A percentile compares a stretch with the other conserved stretches of the same genome.
These are phyloP conservation scores for Paramecium sexaurelia DNA, from an alignment of 73 alveolate genomes.

Conservation along the genomic window DNA sequence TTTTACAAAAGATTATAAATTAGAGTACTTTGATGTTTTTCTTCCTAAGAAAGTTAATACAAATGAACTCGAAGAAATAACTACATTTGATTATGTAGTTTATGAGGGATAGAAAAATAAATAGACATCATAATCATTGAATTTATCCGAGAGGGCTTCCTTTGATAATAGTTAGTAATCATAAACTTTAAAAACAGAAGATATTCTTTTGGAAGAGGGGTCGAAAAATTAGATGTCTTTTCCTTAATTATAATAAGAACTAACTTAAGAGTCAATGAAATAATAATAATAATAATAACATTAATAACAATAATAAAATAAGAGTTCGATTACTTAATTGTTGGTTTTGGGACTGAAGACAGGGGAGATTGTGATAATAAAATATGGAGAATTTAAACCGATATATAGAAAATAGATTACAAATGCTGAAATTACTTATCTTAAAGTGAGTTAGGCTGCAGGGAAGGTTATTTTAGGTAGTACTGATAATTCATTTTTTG, in stretches of 20 bases:
- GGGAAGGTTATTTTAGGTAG: constrained; percentile 34
- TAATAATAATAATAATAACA: constrained; percentile 8
- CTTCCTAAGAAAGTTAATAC: constrained; percentile 32
- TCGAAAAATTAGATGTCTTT: background rate
- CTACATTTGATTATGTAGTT: constrained; percentile 26
- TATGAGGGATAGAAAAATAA: background rate
- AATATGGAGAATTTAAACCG: constrained; percentile 53
- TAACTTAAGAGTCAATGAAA: constrained; percentile 39
- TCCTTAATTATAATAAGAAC: background rate
- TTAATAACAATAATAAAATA: background rate
- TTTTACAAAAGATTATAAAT: constrained; percentile 20
- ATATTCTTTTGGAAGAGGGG: background rate
- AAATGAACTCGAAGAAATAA: constrained; percentile 25
- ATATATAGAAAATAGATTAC: constrained; percentile 43
- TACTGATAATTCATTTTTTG: constrained; percentile 13
- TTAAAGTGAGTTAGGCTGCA: constrained; percentile 43
- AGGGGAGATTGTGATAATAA: constrained; percentile 56
- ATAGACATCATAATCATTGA: background rate
- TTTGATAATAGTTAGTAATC: constrained; percentile 15
- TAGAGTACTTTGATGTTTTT: constrained; percentile 58
- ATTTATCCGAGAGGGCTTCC: background rate
- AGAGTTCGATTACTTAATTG: background rate
- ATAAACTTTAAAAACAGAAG: constrained; percentile 52
- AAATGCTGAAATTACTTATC: constrained; percentile 29
- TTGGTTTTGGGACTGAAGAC: constrained; percentile 23